Evolutionary conservation across 495 filamentous ascomycete species (phyloP).

Genomic region (Glarea lozoyensis): DNA sequence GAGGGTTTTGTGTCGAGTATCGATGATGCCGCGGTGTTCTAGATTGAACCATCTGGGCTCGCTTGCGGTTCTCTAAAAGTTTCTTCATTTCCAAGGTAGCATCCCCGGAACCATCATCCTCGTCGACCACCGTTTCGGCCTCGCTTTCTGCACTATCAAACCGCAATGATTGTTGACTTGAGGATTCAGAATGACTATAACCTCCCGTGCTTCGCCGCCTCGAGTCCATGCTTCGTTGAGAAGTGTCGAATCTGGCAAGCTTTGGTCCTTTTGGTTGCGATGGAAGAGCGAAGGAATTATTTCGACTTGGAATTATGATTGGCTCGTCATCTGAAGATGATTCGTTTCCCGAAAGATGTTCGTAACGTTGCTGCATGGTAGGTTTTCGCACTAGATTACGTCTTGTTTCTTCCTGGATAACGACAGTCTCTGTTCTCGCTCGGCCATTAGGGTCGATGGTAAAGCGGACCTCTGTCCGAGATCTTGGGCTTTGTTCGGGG

Average conservation of each 20-base stretch:
- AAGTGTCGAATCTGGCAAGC: constrained; percentile 16
- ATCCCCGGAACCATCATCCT: constrained; percentile 33
- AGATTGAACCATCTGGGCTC: constrained; percentile 21
- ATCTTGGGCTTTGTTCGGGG: constrained; percentile 31
- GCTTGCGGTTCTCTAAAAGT: constrained; percentile 57
- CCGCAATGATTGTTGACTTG: constrained; percentile 13
- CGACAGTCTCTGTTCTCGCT: constrained; percentile 60
- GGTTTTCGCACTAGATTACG: neutral
- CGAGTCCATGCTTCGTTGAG: constrained; percentile 1
- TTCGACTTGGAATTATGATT: constrained; percentile 54
- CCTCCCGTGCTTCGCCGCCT: constrained; percentile 13
- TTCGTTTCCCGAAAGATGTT: constrained; percentile 11
- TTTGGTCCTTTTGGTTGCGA: constrained; percentile 22
- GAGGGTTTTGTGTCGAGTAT: constrained; percentile 6
- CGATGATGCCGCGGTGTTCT: constrained; percentile 11
- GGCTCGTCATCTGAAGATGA: constrained; percentile 60
- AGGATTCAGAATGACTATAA: constrained; percentile 20
- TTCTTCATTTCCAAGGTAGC: constrained; percentile 61
- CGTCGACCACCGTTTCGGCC: constrained; percentile 46
- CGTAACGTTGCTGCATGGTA: constrained; percentile 6
- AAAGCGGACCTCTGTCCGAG: constrained; percentile 53
- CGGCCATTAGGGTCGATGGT: constrained; percentile 64
- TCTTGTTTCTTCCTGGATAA: constrained; percentile 32
- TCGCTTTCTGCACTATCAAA: constrained; percentile 39
- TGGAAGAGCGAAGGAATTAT: constrained; percentile 51